Base-by-base conservation (phyloP, 2,329 filamentous ascomycete genomes). In the Dendrostoma leiphaemia region DNA sequence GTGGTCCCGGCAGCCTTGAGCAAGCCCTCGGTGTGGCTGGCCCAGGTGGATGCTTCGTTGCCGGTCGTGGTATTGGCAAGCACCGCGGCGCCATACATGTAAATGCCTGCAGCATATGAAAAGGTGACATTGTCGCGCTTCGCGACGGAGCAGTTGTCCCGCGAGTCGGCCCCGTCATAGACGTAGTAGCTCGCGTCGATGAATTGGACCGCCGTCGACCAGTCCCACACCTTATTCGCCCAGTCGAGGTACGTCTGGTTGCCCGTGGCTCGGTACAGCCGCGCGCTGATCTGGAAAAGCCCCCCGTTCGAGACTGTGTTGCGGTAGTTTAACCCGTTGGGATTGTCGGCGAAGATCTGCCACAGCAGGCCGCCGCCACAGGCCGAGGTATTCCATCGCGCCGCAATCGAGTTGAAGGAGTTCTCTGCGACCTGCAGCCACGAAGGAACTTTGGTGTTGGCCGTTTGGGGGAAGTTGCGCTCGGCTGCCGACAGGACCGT, bases 251-350 rank as follows among this genome's bases (percentile, higher is more conserved):
- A 89, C 0, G 81, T 86, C 47, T 79, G 68, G 63, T 89, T 86
- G 15, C 83, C 83, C 0, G 86, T 89, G 56, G 83, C 85, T 44
- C 86, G 82, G 24, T 86, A 88, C 13, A 93, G 77, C 17, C 90
- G 85, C 1, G 90, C 89, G 4, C 87, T 85, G 12, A 96, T 78
- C 64, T 92, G 87, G 69, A 95, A 92, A 66, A 94, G 84, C n/a
- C 85, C 86, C 38, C 89, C 90, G 68, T 94, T 94, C 58, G 85
- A 86, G 62, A 92, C 83, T 15, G 85, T 80, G 73, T 93, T 93
- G 71, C 92, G 94, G 80, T 95, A 94, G 64, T 84, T 79, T 67
- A 91, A 86, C 13, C 90, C 91, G 58, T 84, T 84, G 44, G 75
- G 74, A 66, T 95, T 93, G 62, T 81, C 82, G 1, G 80, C 73